Percentiles rank a stretch among this genome's conserved stretches.
phyloP scores from a whole-genome alignment of 257 asterid genomes.

The Salvia miltiorrhiza region DNA sequence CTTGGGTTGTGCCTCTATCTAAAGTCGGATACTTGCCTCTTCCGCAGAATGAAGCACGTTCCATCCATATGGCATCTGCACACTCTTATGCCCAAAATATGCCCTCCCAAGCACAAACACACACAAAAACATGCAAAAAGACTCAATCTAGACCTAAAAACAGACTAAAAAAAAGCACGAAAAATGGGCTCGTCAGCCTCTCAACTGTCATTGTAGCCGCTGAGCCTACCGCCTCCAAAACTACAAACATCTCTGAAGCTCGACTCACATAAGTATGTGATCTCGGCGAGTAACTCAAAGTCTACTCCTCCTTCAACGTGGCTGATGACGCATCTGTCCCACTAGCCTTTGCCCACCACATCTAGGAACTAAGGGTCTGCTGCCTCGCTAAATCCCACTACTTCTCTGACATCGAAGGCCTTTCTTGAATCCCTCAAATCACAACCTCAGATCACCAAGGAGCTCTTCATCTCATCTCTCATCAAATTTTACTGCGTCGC shows the following conservation, averaged over 20 bases:
- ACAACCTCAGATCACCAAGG: conserved; percentile 53
- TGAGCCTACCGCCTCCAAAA: background rate
- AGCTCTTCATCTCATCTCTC: conserved; percentile 60
- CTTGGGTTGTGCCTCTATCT: too few species aligned
- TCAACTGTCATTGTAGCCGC: conserved; percentile 38
- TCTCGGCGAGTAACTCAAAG: conserved; percentile 67
- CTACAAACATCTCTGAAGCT: conserved; percentile 47
- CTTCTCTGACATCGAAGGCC: conserved; percentile 54
- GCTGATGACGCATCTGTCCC: conserved; percentile 40
- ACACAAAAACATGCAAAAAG: too few species aligned
- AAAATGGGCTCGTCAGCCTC: conserved; percentile 61
- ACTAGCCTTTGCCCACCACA: conserved; percentile 50
- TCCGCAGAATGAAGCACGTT: too few species aligned
- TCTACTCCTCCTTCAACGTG: conserved; percentile 63
- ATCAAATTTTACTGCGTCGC: conserved; percentile 73
- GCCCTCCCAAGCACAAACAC: too few species aligned
- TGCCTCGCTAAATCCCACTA: conserved; percentile 70
- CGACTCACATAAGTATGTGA: conserved; percentile 39
- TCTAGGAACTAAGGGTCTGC: conserved; percentile 63
- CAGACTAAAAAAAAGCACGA: too few species aligned
- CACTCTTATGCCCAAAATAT: too few species aligned
- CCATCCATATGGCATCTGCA: too few species aligned
- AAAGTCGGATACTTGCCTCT: too few species aligned
- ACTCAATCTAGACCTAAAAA: too few species aligned
- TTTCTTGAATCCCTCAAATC: conserved; percentile 78